Conservation (phyloP, 2,329 filamentous ascomycete species). For the Microthyrium microscopicum region DNA sequence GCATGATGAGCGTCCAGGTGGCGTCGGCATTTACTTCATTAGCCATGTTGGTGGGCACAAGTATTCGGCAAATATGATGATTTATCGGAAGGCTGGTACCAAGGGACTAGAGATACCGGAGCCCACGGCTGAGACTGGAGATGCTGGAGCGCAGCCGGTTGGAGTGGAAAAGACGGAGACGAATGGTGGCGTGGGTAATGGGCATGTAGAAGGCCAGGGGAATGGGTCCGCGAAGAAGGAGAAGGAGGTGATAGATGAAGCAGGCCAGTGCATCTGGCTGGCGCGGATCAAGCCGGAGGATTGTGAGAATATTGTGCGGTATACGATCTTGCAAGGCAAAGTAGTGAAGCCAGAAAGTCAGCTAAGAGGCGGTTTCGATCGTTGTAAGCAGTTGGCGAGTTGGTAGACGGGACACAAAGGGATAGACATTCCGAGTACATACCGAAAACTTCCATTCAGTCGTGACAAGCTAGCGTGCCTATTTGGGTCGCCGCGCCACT, state of each 20-base stretch:
- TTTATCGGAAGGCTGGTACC: conserved; percentile 51
- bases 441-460: too few species aligned
- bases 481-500: too few species aligned
- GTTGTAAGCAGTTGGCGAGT: conserved; percentile 62
- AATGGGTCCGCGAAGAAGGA: conserved; percentile 23
- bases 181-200: conserved; percentile 5
- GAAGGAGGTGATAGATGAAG: conserved; percentile 27
- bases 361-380: conserved; percentile 79
- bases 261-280: conserved; percentile 84
- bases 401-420: too few species aligned
- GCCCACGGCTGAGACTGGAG: conserved; percentile 12
- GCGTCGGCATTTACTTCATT: conserved; percentile 92
- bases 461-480: too few species aligned
- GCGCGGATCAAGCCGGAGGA: conserved; percentile 73
- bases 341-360: conserved; percentile 78
- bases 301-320: conserved; percentile 80
- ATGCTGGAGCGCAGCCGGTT: conserved; percentile 9
- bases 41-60: conserved; percentile 94
- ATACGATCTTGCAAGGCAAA: conserved; percentile 83
- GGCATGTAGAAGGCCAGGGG: conserved; percentile 19
- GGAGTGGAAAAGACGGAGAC: conserved; percentile 8
- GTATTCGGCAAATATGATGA: conserved; percentile 84
- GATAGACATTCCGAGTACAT: too few species aligned
- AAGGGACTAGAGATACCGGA: not conserved
- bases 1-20: conserved; percentile 75